A percentile compares a stretch with the other conserved stretches of the same genome.
These are phyloP conservation scores for Tephrocybe sp. DNA, from an alignment of 768 basidiomycete genomes.

Conservation along the genomic window DNA sequence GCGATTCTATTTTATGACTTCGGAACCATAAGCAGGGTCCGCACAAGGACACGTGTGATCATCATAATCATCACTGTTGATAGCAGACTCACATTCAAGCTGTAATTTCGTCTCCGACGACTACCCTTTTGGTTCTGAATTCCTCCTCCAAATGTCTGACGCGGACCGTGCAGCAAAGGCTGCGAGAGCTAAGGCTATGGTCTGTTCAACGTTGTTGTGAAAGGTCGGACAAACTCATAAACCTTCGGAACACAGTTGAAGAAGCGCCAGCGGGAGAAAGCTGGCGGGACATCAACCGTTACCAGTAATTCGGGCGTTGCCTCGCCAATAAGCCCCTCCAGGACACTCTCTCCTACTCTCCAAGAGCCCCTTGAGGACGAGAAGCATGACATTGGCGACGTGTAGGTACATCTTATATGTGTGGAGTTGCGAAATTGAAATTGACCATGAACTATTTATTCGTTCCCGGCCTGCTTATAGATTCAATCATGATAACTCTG, in stretches of 20 bases:
- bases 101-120: no score
- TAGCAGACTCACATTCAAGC: no score
- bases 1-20: constrained; percentile 31
- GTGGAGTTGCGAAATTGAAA: constrained; percentile 8
- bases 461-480: constrained; percentile 15
- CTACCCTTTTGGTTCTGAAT: no score
- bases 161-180: constrained; percentile 81
- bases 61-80: background rate
- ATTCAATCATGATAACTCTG: constrained; percentile 48
- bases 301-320: constrained; percentile 31
- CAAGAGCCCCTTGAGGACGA: constrained; percentile 44
- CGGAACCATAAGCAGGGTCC: constrained; percentile 1
- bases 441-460: constrained; percentile 7
- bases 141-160: constrained; percentile 48
- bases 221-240: constrained; percentile 9
- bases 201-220: constrained; percentile 31
- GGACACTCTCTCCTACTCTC: constrained; percentile 52
- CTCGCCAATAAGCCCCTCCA: constrained; percentile 37
- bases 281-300: constrained; percentile 36
- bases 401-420: constrained; percentile 51
- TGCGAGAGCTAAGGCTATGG: constrained; percentile 83
- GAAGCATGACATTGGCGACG: constrained; percentile 56
- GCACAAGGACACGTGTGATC: constrained; percentile 1
- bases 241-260: constrained; percentile 55
- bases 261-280: constrained; percentile 78